phyloP scores from a whole-genome alignment of 768 basidiomycete species.

The Rhodosporidiobolus odoratus region DNA sequence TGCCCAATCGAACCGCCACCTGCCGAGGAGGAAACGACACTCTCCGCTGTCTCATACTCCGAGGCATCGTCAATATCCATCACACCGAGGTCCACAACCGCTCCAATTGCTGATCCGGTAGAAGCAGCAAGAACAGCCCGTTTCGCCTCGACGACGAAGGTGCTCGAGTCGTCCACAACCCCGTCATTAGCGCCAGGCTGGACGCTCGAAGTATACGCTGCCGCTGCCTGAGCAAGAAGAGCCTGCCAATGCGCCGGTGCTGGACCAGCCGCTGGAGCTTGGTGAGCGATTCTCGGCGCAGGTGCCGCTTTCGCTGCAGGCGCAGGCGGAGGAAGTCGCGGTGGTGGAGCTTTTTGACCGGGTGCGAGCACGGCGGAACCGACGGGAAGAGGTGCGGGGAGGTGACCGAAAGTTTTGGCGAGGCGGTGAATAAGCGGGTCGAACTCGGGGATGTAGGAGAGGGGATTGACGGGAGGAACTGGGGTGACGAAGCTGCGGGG shows the following conservation, averaged over 20 bases:
- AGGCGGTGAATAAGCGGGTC: conserved; percentile 20
- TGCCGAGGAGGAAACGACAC: neutral
- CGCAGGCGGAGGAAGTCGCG: too few species aligned
- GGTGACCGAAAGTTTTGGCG: conserved; percentile 4
- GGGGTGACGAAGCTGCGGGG: conserved; percentile 22
- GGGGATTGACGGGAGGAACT: conserved; percentile 8
- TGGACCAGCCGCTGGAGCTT: too few species aligned
- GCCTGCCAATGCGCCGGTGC: neutral
- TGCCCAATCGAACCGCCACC: neutral
- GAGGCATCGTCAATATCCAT: neutral
- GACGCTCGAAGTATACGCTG: neutral
- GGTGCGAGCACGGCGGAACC: conserved; percentile 27
- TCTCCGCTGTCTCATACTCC: neutral
- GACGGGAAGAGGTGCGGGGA: neutral
- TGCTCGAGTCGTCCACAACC: neutral
- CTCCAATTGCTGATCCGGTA: neutral
- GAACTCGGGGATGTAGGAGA: conserved; percentile 19
- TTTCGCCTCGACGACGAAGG: conserved; percentile 2
- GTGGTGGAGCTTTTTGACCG: conserved; percentile 6
- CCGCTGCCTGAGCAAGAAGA: neutral
- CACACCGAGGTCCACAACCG: too few species aligned
- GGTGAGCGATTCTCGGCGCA: too few species aligned
- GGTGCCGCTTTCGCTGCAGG: too few species aligned
- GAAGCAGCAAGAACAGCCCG: neutral
- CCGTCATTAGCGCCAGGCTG: neutral